Evolutionary conservation across 108 stramenopile species (phyloP).

Genomic region (Licmophora abbreviata): DNA sequence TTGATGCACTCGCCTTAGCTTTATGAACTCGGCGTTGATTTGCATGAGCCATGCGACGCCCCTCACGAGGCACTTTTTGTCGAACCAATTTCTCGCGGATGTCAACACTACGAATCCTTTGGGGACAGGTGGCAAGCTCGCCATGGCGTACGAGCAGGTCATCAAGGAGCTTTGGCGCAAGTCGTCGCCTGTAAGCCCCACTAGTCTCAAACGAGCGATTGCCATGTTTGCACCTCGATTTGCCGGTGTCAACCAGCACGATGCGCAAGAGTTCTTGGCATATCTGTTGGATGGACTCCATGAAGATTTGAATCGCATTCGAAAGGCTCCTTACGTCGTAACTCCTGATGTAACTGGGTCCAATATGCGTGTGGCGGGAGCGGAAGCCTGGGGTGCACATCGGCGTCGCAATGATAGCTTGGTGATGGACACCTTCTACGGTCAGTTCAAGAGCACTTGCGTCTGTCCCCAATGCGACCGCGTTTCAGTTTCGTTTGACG

Average conservation of each 20-base stretch:
- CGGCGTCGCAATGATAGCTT: slow-evolving; percentile 65
- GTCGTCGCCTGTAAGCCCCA: slow-evolving; percentile 33
- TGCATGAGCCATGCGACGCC: slow-evolving; percentile 76
- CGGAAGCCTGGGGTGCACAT: slow-evolving; percentile 62
- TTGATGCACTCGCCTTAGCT: no score
- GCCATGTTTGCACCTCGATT: slow-evolving; percentile 66
- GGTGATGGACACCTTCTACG: slow-evolving; percentile 73
- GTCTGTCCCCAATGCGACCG: slow-evolving; percentile 80
- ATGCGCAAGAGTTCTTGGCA: slow-evolving; percentile 89
- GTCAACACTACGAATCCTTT: slow-evolving; percentile 67
- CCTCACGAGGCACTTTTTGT: slow-evolving; percentile 85
- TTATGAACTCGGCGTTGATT: slow-evolving; percentile 89
- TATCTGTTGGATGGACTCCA: slow-evolving; percentile 91
- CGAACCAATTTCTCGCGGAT: slow-evolving; percentile 41
- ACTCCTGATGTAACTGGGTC: slow-evolving; percentile 63
- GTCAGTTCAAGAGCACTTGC: slow-evolving; percentile 77
- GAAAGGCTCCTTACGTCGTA: slow-evolving; percentile 86
- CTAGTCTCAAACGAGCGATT: slow-evolving; percentile 61
- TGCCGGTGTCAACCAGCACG: slow-evolving; percentile 77
- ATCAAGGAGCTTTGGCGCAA: slow-evolving; percentile 61
- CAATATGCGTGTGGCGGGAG: slow-evolving; percentile 57
- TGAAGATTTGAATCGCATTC: slow-evolving; percentile 93
- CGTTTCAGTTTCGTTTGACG: slow-evolving; percentile 88
- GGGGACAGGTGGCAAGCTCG: slow-evolving; percentile 79
- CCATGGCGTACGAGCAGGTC: slow-evolving; percentile 57